Evolutionary conservation across 2,329 filamentous ascomycete species (phyloP).

Genomic region (Phialophora expanda): DNA sequence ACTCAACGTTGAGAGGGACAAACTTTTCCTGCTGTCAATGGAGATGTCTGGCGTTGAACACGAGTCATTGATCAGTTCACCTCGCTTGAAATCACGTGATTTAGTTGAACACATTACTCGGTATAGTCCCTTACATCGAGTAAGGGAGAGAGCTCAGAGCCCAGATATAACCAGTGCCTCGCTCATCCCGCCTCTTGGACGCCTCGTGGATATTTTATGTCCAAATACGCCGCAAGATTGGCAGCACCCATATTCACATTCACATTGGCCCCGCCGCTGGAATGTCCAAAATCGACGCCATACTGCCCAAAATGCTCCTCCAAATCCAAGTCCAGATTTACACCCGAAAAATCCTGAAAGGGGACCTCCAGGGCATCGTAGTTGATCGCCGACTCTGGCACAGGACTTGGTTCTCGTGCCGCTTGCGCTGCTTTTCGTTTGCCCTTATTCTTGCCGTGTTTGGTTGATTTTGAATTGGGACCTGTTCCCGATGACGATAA

Average conservation of each 20-base stretch:
- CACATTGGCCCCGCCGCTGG: background rate
- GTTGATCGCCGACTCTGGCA: slow-evolving; percentile 31
- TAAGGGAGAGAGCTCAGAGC: background rate
- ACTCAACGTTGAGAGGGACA: too few relatives aligned
- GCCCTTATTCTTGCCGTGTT: slow-evolving; percentile 17
- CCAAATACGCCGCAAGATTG: slow-evolving; percentile 19
- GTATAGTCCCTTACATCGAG: background rate
- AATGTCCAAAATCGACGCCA: background rate
- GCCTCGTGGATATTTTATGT: slow-evolving; percentile 12
- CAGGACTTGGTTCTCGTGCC: slow-evolving; percentile 17
- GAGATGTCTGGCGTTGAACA: background rate
- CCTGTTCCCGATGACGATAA: background rate
- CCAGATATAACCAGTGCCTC: background rate
- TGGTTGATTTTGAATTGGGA: slow-evolving; percentile 3
- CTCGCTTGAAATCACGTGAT: background rate
- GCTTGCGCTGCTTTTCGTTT: slow-evolving; percentile 18
- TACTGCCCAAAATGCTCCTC: slow-evolving; percentile 15
- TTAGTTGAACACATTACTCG: background rate
- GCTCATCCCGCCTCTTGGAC: background rate
- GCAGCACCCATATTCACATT: slow-evolving; percentile 24
- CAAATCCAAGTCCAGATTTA: slow-evolving; percentile 16
- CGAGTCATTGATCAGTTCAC: background rate
- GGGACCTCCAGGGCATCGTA: slow-evolving; percentile 27
- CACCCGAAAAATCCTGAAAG: slow-evolving; percentile 29
- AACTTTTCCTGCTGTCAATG: background rate